Percentiles rank a stretch among this genome's conserved stretches.
Evolutionary conservation across 805 yeast species (phyloP).

Genomic region (Candida awuae): DNA sequence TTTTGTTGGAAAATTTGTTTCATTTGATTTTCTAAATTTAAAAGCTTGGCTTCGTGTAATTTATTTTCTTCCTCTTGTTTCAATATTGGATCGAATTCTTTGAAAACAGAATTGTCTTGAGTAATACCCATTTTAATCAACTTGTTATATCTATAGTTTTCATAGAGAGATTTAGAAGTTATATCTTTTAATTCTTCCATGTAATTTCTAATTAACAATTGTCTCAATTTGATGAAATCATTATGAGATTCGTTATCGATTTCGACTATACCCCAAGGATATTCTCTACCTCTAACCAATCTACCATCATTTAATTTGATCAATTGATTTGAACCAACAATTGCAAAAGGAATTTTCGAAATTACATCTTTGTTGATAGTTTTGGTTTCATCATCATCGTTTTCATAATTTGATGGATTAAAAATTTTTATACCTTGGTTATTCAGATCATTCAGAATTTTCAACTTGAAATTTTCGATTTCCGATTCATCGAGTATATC

Average conservation of each 20-base stretch:
- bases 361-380: slow-evolving; percentile 58
- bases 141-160: slow-evolving; percentile 81
- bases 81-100: slow-evolving; percentile 85
- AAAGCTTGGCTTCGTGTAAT: slow-evolving; percentile 86
- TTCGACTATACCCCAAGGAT: slow-evolving; percentile 97
- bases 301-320: slow-evolving; percentile 70
- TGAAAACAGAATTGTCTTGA: slow-evolving; percentile 90
- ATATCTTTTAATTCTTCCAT: slow-evolving; percentile 90
- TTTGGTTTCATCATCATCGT: slow-evolving; percentile 73
- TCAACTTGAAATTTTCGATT: slow-evolving; percentile 61
- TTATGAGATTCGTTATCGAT: slow-evolving; percentile 91
- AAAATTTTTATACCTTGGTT: slow-evolving; percentile 70
- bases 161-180: slow-evolving; percentile 71
- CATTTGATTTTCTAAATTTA: slow-evolving; percentile 95
- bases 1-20: slow-evolving; percentile 92
- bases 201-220: slow-evolving; percentile 79
- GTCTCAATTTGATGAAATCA: slow-evolving; percentile 85
- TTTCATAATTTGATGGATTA: slow-evolving; percentile 67
- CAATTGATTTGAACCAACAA: slow-evolving; percentile 78
- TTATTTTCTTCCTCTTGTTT: slow-evolving; percentile 92
- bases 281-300: slow-evolving; percentile 78
- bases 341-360: slow-evolving; percentile 80
- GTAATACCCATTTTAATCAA: slow-evolving; percentile 74
- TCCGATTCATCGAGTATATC: slow-evolving; percentile 90
- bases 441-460: slow-evolving; percentile 69